A percentile compares a stretch with the other conserved stretches of the same genome.
Conservation (phyloP, 2,329 filamentous ascomycete genomes). For the Akanthomyces uredinophilus region DNA sequence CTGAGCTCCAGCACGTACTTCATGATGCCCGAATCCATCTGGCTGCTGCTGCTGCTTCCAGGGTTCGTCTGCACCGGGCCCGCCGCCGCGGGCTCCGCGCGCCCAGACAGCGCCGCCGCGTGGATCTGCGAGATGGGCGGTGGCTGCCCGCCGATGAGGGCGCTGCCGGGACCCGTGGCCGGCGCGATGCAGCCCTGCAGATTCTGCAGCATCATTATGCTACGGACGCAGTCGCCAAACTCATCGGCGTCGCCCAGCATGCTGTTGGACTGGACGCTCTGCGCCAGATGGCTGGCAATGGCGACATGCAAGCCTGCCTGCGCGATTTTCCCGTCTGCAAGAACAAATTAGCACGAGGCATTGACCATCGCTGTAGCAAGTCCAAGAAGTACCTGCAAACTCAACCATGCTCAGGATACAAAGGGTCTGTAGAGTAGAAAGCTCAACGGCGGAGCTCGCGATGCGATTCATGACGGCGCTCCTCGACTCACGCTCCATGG, state of each 20-base stretch:
- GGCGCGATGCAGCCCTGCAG: constrained; percentile 31
- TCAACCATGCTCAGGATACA: constrained; percentile 34
- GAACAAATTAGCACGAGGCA: no score
- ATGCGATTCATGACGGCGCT: constrained; percentile 29
- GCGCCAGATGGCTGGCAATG: constrained; percentile 22
- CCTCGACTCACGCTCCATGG: constrained; percentile 18
- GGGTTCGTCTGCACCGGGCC: not conserved
- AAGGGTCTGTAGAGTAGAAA: constrained; percentile 35
- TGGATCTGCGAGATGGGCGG: constrained; percentile 14
- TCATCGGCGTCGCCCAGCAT: constrained; percentile 21
- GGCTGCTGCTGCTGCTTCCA: not conserved
- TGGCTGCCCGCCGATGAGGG: constrained; percentile 10
- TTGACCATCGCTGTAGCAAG: no score
- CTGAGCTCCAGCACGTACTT: constrained; percentile 39
- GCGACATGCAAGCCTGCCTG: constrained; percentile 21
- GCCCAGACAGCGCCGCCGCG: constrained; percentile 9
- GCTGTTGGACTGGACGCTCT: constrained; percentile 18
- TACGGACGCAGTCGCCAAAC: constrained; percentile 32
- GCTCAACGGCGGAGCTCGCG: constrained; percentile 29
- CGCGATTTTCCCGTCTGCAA: constrained; percentile 20
- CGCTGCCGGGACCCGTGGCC: constrained; percentile 5
- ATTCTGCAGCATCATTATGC: constrained; percentile 37
- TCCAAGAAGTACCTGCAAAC: constrained; percentile 31
- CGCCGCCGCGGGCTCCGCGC: not conserved
- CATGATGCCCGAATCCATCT: constrained; percentile 35